These are phyloP conservation scores for Ceratocystis destructans DNA, from an alignment of 2,329 filamentous ascomycete genomes.

Conservation along the genomic window DNA sequence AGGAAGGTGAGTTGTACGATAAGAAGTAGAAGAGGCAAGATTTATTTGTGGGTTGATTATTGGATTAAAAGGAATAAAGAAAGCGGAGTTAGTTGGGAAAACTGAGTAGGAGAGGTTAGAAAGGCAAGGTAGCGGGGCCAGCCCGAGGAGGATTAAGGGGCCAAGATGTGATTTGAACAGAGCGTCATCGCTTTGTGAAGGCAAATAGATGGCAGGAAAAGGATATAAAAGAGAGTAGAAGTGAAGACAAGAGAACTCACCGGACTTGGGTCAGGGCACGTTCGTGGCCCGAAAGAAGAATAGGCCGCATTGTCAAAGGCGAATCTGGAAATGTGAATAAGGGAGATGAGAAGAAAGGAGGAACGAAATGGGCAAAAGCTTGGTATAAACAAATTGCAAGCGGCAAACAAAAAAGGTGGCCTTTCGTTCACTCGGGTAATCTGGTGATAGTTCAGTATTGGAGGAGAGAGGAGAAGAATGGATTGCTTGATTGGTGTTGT, in stretches of 20 bases:
- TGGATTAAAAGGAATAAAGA: no score
- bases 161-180: no score
- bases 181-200: no score
- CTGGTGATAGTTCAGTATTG: conserved; percentile 18
- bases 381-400: background rate
- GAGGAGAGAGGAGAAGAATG: conserved; percentile 17
- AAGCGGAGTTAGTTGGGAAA: no score
- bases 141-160: conserved; percentile 19
- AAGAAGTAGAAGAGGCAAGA: no score
- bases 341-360: conserved; percentile 7
- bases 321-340: conserved; percentile 19
- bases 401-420: conserved; percentile 4
- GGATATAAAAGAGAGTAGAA: background rate
- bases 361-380: background rate
- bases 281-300: conserved; percentile 91
- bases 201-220: background rate
- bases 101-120: background rate
- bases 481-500: conserved; percentile 18
- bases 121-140: conserved; percentile 5
- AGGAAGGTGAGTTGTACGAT: no score
- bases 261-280: conserved; percentile 90
- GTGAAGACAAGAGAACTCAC: conserved; percentile 33
- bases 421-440: conserved; percentile 9
- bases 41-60: no score
- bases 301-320: conserved; percentile 72